A percentile compares a stretch with the other conserved stretches of the same genome.
phyloP scores from a whole-genome alignment of 306 rosid genomes.

The Geum urbanum region DNA sequence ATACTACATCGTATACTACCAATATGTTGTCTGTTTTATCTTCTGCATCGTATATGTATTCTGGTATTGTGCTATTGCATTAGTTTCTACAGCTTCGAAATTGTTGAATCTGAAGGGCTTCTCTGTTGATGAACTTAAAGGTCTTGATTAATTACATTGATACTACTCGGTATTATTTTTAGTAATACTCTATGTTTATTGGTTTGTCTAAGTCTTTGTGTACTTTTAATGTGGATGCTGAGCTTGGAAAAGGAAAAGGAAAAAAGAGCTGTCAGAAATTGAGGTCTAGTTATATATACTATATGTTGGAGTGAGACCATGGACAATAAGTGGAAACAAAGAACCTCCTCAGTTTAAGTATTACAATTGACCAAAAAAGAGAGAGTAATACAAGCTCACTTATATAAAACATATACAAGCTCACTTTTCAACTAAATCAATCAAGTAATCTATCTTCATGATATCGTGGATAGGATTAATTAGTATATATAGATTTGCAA shows the following conservation, averaged over 20 bases:
- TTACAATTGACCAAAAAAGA: too few species aligned
- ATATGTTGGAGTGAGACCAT: not conserved
- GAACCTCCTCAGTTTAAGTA: not conserved
- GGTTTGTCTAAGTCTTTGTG: too few species aligned
- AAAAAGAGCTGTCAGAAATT: too few species aligned
- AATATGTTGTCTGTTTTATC: not conserved
- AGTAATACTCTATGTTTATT: too few species aligned
- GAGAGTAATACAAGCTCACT: too few species aligned
- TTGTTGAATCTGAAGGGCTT: slow-evolving; percentile 18
- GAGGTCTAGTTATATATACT: slow-evolving; percentile 4
- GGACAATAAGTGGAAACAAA: not conserved
- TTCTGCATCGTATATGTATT: not conserved
- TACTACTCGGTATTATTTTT: slow-evolving; percentile 80
- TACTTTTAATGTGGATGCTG: too few species aligned
- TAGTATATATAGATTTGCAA: not conserved
- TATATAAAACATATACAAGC: too few species aligned
- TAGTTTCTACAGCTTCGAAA: not conserved
- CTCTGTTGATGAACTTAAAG: slow-evolving; percentile 38
- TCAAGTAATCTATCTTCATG: not conserved
- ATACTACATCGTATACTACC: not conserved
- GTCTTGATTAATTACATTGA: slow-evolving; percentile 84
- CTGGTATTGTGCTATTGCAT: not conserved
- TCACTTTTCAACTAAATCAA: not conserved
- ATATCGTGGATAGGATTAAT: not conserved
- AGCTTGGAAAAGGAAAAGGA: too few species aligned